Evolutionary conservation across 2,329 filamentous ascomycete genomes (phyloP).

Genomic region (Aspergillus udagawae): DNA sequence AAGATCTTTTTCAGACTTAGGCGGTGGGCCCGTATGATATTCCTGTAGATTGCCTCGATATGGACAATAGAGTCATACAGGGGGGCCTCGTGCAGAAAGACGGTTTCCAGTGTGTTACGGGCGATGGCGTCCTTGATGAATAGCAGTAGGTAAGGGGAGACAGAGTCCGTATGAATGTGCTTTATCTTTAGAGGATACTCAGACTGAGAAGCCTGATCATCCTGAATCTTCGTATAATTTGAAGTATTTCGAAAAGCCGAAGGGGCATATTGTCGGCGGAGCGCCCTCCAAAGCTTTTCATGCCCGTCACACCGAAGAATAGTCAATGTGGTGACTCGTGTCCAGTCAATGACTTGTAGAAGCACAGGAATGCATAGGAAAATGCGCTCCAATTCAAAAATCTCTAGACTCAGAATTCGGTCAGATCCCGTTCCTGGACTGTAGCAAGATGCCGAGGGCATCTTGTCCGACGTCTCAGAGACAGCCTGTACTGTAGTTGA

Average conservation of each 20-base stretch:
- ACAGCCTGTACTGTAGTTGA: too few species aligned
- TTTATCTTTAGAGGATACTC: conserved; percentile 66
- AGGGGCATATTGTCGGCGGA: conserved; percentile 60
- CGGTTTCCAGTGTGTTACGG: conserved; percentile 72
- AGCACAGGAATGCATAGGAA: conserved; percentile 69
- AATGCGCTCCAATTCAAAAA: conserved; percentile 70
- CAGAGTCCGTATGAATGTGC: conserved; percentile 70
- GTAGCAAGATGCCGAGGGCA: not conserved
- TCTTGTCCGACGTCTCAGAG: not conserved
- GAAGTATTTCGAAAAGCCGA: conserved; percentile 5
- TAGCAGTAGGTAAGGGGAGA: conserved; percentile 63
- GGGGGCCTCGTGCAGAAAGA: conserved; percentile 69
- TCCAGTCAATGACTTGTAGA: conserved; percentile 70
- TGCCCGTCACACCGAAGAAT: conserved; percentile 70
- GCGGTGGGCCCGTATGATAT: conserved; percentile 66
- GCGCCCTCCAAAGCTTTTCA: conserved; percentile 69
- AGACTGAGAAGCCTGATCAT: conserved; percentile 4
- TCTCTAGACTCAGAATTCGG: conserved; percentile 59
- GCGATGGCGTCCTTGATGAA: conserved; percentile 75
- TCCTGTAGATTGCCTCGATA: conserved; percentile 67
- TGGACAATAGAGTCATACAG: conserved; percentile 56
- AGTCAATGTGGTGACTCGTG: conserved; percentile 65
- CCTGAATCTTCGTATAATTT: conserved; percentile 8
- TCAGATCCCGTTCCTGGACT: conserved; percentile 15
- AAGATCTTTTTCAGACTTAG: conserved; percentile 68